Evolutionary conservation across 805 yeast species (phyloP).

Genomic region (Kuraishia piskuri): DNA sequence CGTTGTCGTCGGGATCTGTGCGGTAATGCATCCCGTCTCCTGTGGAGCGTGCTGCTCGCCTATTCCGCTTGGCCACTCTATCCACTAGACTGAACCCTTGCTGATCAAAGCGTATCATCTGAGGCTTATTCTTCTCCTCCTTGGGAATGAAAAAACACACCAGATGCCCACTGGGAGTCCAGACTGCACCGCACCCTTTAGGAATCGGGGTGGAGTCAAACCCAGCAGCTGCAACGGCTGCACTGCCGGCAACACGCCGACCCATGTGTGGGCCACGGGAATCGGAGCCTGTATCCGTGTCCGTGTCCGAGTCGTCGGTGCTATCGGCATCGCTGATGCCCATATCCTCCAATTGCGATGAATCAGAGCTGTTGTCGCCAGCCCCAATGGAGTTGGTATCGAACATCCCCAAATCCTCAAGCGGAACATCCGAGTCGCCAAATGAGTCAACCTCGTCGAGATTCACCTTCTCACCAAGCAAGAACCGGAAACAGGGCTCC

Average conservation of each 20-base stretch:
- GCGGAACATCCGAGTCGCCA: conserved; percentile 16
- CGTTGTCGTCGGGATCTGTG: not conserved
- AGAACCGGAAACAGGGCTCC: conserved; percentile 67
- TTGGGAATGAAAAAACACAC: conserved; percentile 75
- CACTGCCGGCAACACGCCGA: not conserved
- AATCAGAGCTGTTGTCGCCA: conserved; percentile 22
- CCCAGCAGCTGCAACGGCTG: conserved; percentile 16
- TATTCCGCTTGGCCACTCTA: conserved; percentile 18
- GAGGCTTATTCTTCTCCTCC: conserved; percentile 30
- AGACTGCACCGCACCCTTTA: conserved; percentile 86
- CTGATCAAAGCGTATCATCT: conserved; percentile 41
- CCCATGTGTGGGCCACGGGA: conserved; percentile 1
- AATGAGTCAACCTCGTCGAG: conserved; percentile 25
- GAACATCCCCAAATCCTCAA: conserved; percentile 21
- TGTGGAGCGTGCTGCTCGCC: conserved; percentile 5
- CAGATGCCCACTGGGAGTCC: conserved; percentile 73
- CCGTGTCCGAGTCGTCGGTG: conserved; percentile 13
- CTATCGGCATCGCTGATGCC: conserved; percentile 12
- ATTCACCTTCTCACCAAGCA: conserved; percentile 74
- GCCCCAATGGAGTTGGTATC: conserved; percentile 19
- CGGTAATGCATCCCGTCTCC: conserved; percentile 12
- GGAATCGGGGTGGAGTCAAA: conserved; percentile 87
- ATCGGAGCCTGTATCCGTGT: conserved; percentile 4
- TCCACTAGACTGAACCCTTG: conserved; percentile 38
- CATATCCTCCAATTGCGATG: conserved; percentile 25